Evolutionary conservation across 805 yeast species (phyloP).

Genomic region (Komagataella ulmi): DNA sequence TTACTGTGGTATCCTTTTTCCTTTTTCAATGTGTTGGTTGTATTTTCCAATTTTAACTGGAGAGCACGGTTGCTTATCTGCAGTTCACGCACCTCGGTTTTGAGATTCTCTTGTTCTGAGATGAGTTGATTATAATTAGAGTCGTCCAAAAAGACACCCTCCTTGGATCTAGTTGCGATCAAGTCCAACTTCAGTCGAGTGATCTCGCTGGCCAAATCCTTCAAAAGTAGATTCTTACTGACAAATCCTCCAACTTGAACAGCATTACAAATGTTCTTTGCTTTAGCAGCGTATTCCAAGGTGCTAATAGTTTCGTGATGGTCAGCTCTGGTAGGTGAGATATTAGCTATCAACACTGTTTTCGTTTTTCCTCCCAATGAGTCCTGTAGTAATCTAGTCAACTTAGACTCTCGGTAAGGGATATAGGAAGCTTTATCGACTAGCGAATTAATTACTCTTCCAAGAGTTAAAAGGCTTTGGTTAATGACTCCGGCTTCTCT

Average conservation of each 20-base stretch:
- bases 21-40: conserved; percentile 7
- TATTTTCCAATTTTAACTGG: conserved; percentile 19
- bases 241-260: conserved; percentile 27
- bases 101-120: conserved; percentile 32
- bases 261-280: conserved; percentile 36
- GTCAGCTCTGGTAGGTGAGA: conserved; percentile 48
- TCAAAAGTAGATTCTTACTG: conserved; percentile 28
- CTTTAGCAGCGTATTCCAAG: conserved; percentile 42
- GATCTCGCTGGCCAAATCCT: conserved; percentile 32
- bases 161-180: conserved; percentile 45
- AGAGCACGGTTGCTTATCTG: conserved; percentile 26
- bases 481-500: conserved; percentile 91
- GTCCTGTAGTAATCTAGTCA: conserved; percentile 64
- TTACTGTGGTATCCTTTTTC: conserved; percentile 11
- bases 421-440: conserved; percentile 56
- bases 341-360: conserved; percentile 78
- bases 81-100: conserved; percentile 34
- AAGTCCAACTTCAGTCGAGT: conserved; percentile 36
- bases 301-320: conserved; percentile 39
- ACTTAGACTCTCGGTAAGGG: conserved; percentile 67
- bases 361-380: conserved; percentile 81
- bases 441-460: conserved; percentile 71
- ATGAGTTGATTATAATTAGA: conserved; percentile 40
- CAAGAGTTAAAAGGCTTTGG: conserved; percentile 76
- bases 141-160: conserved; percentile 53